These are phyloP conservation scores for Cordyceps militaris DNA, from an alignment of 2,329 filamentous ascomycete species.

Conservation along the genomic window DNA sequence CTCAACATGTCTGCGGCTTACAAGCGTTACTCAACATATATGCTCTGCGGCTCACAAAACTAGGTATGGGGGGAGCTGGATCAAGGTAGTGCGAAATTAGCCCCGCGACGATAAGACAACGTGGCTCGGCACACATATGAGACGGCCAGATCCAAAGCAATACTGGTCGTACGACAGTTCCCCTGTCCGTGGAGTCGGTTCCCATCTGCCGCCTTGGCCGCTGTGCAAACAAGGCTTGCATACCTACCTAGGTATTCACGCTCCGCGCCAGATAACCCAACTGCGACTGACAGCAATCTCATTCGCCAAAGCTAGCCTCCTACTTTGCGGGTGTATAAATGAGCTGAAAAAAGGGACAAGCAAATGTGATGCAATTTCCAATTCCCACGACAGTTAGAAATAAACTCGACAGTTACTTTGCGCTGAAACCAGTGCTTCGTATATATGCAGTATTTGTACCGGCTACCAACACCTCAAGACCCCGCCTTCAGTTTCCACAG, in stretches of 20 bases:
- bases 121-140: background rate
- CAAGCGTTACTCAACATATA: no score
- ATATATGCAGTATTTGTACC: no score
- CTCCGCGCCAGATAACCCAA: background rate
- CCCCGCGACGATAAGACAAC: background rate
- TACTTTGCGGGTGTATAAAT: no score
- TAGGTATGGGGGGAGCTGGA: background rate
- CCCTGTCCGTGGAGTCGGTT: background rate
- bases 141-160: background rate
- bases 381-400: no score
- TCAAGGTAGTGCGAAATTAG: background rate
- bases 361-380: no score
- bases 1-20: background rate
- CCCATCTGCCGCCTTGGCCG: conserved; percentile 2
- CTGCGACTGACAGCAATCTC: background rate
- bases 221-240: background rate
- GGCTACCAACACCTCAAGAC: no score
- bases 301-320: background rate
- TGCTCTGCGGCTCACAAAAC: background rate
- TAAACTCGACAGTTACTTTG: no score
- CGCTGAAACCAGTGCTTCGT: no score
- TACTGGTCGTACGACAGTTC: background rate
- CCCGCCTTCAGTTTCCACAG: background rate
- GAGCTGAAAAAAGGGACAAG: no score
- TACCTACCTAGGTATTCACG: background rate